phyloP scores from a whole-genome alignment of 345 rosid genomes.

The Gossypium australe region DNA sequence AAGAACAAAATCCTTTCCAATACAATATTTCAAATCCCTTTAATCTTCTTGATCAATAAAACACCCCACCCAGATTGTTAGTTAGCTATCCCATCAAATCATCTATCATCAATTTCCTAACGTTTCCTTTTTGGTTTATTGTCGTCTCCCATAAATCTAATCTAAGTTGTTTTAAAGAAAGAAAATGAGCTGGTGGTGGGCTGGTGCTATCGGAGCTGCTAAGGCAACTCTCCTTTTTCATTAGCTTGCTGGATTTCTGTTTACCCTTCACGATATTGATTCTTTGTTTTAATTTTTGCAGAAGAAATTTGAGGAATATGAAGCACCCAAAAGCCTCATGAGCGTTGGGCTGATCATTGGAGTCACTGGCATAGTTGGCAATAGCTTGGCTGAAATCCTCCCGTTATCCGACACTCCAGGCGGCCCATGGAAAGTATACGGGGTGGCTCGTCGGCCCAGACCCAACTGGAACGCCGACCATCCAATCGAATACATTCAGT shows the following conservation, averaged over 20 bases:
- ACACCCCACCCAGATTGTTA: not conserved
- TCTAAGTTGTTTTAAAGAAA: not conserved
- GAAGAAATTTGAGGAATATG: slow-evolving; percentile 69
- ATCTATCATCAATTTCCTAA: not conserved
- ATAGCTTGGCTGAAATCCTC: slow-evolving; percentile 86
- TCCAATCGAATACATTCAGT: slow-evolving; percentile 79
- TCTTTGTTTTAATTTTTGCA: slow-evolving; percentile 20
- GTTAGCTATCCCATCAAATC: not conserved
- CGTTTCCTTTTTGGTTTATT: not conserved
- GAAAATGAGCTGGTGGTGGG: slow-evolving; percentile 63
- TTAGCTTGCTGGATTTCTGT: not conserved
- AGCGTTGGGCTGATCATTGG: slow-evolving; percentile 77
- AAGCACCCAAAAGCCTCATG: slow-evolving; percentile 39
- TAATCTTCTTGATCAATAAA: not conserved
- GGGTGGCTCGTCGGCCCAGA: slow-evolving; percentile 82
- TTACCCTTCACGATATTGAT: not conserved
- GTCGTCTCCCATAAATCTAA: not conserved
- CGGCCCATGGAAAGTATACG: slow-evolving; percentile 95
- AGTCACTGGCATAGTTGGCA: slow-evolving; percentile 85
- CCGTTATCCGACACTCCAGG: slow-evolving; percentile 85
- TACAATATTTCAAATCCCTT: not conserved
- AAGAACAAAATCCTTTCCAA: not conserved
- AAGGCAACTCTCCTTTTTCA: slow-evolving; percentile 17
- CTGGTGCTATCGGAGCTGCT: slow-evolving; percentile 51
- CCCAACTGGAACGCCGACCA: slow-evolving; percentile 73